phyloP scores from a whole-genome alignment of 1,284 basidiomycete genomes.

The Cutaneotrichosporon dermatis region DNA sequence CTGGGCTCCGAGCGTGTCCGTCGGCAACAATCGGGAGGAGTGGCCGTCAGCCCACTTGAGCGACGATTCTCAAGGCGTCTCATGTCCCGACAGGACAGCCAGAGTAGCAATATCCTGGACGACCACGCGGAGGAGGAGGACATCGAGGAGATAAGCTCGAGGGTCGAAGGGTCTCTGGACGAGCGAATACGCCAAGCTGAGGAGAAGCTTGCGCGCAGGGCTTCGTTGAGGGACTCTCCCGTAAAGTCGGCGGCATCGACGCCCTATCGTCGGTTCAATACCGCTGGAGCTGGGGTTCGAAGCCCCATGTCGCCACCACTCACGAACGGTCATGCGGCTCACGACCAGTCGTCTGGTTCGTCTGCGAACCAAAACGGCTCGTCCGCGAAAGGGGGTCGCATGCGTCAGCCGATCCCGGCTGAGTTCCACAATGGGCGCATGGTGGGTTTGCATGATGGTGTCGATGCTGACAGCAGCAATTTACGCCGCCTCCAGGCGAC shows the following conservation, averaged over 20 bases:
- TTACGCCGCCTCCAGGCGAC: background rate
- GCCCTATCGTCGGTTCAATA: background rate
- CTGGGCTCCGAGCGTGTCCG: background rate
- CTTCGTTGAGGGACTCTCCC: constrained; percentile 4
- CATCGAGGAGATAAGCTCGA: background rate
- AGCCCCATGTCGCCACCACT: background rate
- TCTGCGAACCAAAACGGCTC: background rate
- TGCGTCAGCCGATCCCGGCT: constrained; percentile 21
- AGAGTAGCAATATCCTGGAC: constrained; percentile 1
- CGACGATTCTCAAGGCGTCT: constrained; percentile 15
- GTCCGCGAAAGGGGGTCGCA: background rate
- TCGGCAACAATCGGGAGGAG: no score
- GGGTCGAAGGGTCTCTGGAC: constrained; percentile 19
- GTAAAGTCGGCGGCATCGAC: background rate
- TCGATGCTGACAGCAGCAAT: background rate
- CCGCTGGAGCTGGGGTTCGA: background rate
- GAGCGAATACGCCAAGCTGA: constrained; percentile 38
- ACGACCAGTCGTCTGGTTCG: background rate
- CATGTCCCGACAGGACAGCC: constrained; percentile 7
- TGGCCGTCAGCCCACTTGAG: constrained; percentile 9
- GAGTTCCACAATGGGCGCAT: constrained; percentile 34
- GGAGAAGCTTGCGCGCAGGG: constrained; percentile 23
- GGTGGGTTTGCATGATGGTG: constrained; percentile 19
- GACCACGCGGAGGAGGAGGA: constrained; percentile 9
- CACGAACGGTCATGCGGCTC: background rate